Evolutionary conservation across 768 basidiomycete species (phyloP).

Genomic region (Leccinum boreale): DNA sequence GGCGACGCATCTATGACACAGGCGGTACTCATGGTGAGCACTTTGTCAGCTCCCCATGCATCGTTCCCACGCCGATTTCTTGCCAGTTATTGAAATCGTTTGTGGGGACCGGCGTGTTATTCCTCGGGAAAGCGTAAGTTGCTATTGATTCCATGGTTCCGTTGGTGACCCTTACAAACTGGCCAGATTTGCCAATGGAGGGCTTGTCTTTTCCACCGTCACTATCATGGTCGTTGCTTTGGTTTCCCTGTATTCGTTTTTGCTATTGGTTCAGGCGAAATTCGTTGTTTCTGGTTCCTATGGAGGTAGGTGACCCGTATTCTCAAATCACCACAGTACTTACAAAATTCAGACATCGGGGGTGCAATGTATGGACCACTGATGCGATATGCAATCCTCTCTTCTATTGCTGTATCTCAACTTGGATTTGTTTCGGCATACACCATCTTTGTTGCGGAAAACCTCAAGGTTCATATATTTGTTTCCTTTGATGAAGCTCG

Average conservation of each 20-base stretch:
- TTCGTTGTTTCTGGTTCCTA: slow-evolving; percentile 89
- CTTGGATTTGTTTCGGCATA: slow-evolving; percentile 89
- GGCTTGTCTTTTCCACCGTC: slow-evolving; percentile 81
- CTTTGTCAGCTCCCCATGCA: not conserved
- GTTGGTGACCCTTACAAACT: slow-evolving; percentile 4
- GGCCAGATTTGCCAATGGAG: slow-evolving; percentile 89
- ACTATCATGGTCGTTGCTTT: slow-evolving; percentile 77
- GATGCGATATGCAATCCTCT: slow-evolving; percentile 89
- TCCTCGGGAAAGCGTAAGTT: slow-evolving; percentile 86
- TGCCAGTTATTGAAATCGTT: slow-evolving; percentile 85
- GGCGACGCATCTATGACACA: slow-evolving; percentile 91
- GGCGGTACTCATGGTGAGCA: slow-evolving; percentile 85
- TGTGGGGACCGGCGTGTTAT: slow-evolving; percentile 92
- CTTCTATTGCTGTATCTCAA: slow-evolving; percentile 86
- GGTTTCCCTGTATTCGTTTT: slow-evolving; percentile 90
- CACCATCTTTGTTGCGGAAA: slow-evolving; percentile 94
- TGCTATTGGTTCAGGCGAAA: slow-evolving; percentile 85
- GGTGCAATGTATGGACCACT: slow-evolving; percentile 87
- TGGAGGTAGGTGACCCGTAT: slow-evolving; percentile 58
- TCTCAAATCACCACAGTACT: slow-evolving; percentile 1
- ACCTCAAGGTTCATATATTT: slow-evolving; percentile 50
- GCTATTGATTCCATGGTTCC: not conserved
- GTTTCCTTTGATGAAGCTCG: not conserved
- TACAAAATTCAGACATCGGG: slow-evolving; percentile 70
- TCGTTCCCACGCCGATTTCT: not conserved